Evolutionary conservation across 2,329 filamentous ascomycete species (phyloP), one percentile per base, ranked within the genome.

Genomic region (Basipetospora chlamydospora): DNA sequence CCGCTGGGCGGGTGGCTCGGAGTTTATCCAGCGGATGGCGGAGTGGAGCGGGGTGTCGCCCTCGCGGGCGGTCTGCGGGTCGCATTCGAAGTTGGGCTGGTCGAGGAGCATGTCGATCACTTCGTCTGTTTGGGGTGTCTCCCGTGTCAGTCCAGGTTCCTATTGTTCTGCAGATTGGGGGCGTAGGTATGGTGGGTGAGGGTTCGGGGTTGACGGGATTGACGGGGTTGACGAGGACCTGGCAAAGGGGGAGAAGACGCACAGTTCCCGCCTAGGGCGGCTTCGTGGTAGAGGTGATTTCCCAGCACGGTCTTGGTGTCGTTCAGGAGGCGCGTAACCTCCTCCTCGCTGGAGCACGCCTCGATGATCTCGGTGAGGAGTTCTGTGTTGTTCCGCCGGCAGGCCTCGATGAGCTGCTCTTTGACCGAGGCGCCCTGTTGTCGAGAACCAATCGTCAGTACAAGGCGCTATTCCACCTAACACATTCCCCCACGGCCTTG

Each of bases 361-460:
- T 70, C 60, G 46, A 95, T 67, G 39, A 87, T 70, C 49, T 90
- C 79, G 48, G 72, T 61, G 39, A 96, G 74, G 42, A 96, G 75
- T 37, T 88, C 79, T 46, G 77, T 77, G 61, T 96, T 95, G 69
- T 96, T 88, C 52, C 86, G 75, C 42, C 88, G 84, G 62, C 83
- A 93, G 49, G 90, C 84, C 64, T 93, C 88, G 59, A 96, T 75
- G 48, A 96, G 73, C 51, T 83, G 73, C 64, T 96, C 88, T 56
- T 78, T 70, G 32, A 77, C 74, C 41, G 83, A 83, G 47, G 88
- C 88, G 55, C 88, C 90, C 80, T 93, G 49, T 18, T n/a, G 6
- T 3, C 16, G 6, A 20, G 10, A n/a, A n/a, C n/a, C n/a, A n/a
- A n/a, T n/a, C n/a, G n/a, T n/a, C n/a, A n/a, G n/a, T n/a, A n/a